Base-by-base conservation (phyloP, 257 asterid genomes). In the Knoxia roxburghii region DNA sequence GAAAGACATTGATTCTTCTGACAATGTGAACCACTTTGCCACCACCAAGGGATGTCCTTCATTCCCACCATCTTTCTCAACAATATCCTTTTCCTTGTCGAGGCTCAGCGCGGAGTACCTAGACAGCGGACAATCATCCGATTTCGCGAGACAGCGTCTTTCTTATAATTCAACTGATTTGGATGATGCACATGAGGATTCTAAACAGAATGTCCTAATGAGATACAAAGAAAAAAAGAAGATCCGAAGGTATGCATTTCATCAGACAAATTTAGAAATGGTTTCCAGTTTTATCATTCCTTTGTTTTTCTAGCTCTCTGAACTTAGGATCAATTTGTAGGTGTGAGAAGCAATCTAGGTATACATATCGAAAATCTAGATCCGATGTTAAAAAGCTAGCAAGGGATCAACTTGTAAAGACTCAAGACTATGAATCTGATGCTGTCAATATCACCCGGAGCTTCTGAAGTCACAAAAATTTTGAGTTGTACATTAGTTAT, bases 191-290 rank as follows among this genome's bases (percentile, higher is more conserved):
- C 74, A 65, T 41, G 35, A 65, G 59, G 73, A 72, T 7, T 62
- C 68, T 33, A 73, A 74, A 72, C 83, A 77, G 52, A 72, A 79
- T 58, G 78, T 64, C 58, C 48, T 75, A 13, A 69, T 61, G 64
- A 75, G 73, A 56, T 69, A 73, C 64, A 85, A 75, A 66, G 93
- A 59, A 52, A 78, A 82, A 72, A 89, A 82, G 85, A 80, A 78
- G 64, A 49, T 54, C 67, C 30, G 71, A 18, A 61, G 87, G 95
- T 87, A 73, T 65, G 74, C 48, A 27, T 63, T 37, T 20, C 39
- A 12, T 10, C 13, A 7, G 23, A 11, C 26, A 49, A 30, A 29
- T 13, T 48, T 1, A 10, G 39, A 12, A 61, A 29, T 15, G 7
- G 17, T 55, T 27, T 32, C 32, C 17, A 21, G 7, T 30, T 58